Evolutionary conservation across 2,329 filamentous ascomycete genomes (phyloP).

Genomic region (Ceratocystis colombiana): DNA sequence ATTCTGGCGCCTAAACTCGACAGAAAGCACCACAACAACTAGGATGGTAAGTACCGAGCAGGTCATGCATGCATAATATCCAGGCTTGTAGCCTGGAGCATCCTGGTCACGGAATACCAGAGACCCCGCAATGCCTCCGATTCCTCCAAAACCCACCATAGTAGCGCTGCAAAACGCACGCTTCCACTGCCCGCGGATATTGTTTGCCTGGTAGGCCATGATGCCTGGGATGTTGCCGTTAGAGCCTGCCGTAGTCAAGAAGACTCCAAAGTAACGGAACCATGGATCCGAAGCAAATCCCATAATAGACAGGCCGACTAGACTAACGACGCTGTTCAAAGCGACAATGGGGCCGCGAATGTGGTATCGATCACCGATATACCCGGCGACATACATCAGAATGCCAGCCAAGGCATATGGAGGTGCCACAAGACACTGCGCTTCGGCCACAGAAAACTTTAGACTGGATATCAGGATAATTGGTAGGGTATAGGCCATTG

Average conservation of each 20-base stretch:
- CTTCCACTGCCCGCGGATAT: slow-evolving; percentile 83
- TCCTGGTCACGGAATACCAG: slow-evolving; percentile 59
- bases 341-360: slow-evolving; percentile 56
- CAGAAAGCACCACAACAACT: slow-evolving; percentile 36
- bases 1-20: slow-evolving; percentile 39
- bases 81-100: slow-evolving; percentile 43
- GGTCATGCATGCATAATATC: slow-evolving; percentile 47
- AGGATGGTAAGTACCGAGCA: slow-evolving; percentile 40
- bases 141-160: slow-evolving; percentile 63
- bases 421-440: slow-evolving; percentile 63
- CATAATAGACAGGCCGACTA: slow-evolving; percentile 63
- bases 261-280: slow-evolving; percentile 64
- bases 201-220: slow-evolving; percentile 77
- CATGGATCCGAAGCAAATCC: slow-evolving; percentile 41
- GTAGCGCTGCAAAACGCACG: slow-evolving; percentile 68
- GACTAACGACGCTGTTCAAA: slow-evolving; percentile 53
- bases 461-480: slow-evolving; percentile 57
- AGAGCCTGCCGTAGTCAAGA: slow-evolving; percentile 63
- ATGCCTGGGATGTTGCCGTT: slow-evolving; percentile 67
- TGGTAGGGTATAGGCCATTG: slow-evolving; percentile 68
- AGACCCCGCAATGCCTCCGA: slow-evolving; percentile 68
- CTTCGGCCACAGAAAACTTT: slow-evolving; percentile 51
- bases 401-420: slow-evolving; percentile 57
- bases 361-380: slow-evolving; percentile 56
- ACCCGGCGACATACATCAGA: slow-evolving; percentile 50